These are phyloP conservation scores for Apiospora aurea DNA, from an alignment of 2,329 filamentous ascomycete species.

Conservation along the genomic window DNA sequence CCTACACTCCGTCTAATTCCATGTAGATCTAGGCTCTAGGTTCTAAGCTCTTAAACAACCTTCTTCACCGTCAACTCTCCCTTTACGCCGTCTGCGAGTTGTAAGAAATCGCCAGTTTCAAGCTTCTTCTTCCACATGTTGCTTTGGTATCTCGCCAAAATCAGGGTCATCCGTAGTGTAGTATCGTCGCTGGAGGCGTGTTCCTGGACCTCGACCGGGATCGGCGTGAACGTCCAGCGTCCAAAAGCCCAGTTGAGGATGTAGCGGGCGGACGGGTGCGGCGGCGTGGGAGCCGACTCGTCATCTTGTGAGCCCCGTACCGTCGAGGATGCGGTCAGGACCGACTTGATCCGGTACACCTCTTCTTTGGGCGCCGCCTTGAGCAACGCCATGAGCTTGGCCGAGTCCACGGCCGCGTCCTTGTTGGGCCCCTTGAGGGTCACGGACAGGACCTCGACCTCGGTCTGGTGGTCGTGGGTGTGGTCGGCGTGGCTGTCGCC, in stretches of 20 bases:
- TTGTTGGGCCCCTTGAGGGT: constrained; percentile 60
- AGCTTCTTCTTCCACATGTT: constrained; percentile 28
- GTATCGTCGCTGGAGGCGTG: constrained; percentile 63
- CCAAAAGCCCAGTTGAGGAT: constrained; percentile 99
- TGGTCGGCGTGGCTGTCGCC: constrained; percentile 45
- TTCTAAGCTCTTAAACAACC: constrained; percentile 46
- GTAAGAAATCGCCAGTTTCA: constrained; percentile 62
- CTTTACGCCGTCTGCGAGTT: constrained; percentile 52
- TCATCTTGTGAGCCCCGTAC: constrained; percentile 61
- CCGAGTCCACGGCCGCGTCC: constrained; percentile 56
- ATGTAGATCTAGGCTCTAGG: not conserved
- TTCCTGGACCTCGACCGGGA: constrained; percentile 52
- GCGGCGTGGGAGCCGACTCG: constrained; percentile 41
- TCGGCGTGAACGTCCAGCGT: constrained; percentile 86
- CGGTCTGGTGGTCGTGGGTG: constrained; percentile 72
- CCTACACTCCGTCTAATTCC: constrained; percentile 1
- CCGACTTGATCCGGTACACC: constrained; percentile 91
- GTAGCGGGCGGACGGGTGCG: constrained; percentile 60
- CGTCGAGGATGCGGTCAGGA: constrained; percentile 54
- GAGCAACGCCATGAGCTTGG: constrained; percentile 72
- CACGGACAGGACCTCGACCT: constrained; percentile 92
- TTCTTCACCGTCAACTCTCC: constrained; percentile 61
- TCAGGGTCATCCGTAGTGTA: constrained; percentile 75
- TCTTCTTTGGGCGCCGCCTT: constrained; percentile 85
- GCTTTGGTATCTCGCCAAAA: constrained; percentile 31